Percentiles rank a stretch among this genome's conserved stretches.
Conservation (phyloP, 176 grass and related monocot species). For the Pontederia crassipes region DNA sequence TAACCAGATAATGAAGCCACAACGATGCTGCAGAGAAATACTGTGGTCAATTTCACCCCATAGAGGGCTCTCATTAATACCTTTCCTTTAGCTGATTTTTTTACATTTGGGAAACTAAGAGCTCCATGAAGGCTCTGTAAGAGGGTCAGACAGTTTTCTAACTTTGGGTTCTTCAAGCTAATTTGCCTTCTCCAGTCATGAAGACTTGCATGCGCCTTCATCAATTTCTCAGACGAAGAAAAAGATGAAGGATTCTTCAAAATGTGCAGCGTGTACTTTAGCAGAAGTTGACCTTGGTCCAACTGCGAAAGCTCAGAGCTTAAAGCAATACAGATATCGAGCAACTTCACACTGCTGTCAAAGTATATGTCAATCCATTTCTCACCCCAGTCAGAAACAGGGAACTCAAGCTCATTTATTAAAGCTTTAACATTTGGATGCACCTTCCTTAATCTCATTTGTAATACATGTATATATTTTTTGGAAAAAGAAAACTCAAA, state of each 20-base stretch:
- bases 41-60: conserved; percentile 51
- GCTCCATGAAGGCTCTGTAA: conserved; percentile 26
- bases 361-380: conserved; percentile 89
- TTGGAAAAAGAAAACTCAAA: no score
- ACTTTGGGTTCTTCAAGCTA: conserved; percentile 22
- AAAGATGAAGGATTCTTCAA: conserved; percentile 15
- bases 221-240: conserved; percentile 35
- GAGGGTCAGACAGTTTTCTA: conserved; percentile 38
- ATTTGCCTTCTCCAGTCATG: conserved; percentile 44
- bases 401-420: conserved; percentile 65
- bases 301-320: conserved; percentile 61
- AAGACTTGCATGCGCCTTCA: conserved; percentile 31
- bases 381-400: conserved; percentile 69
- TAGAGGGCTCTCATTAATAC: conserved; percentile 64
- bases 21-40: conserved; percentile 47
- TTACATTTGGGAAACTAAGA: not conserved
- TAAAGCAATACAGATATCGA: conserved; percentile 65
- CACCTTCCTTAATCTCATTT: no score
- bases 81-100: conserved; percentile 65
- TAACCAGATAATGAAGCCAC: conserved; percentile 39
- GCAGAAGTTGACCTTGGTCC: conserved; percentile 56
- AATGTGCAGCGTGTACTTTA: conserved; percentile 57
- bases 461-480: no score
- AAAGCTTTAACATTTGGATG: no score
- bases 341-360: conserved; percentile 62